A percentile compares a stretch with the other conserved stretches of the same genome.
Conservation (phyloP, 163 green algal species). For the Scenedesmus sp. region DNA sequence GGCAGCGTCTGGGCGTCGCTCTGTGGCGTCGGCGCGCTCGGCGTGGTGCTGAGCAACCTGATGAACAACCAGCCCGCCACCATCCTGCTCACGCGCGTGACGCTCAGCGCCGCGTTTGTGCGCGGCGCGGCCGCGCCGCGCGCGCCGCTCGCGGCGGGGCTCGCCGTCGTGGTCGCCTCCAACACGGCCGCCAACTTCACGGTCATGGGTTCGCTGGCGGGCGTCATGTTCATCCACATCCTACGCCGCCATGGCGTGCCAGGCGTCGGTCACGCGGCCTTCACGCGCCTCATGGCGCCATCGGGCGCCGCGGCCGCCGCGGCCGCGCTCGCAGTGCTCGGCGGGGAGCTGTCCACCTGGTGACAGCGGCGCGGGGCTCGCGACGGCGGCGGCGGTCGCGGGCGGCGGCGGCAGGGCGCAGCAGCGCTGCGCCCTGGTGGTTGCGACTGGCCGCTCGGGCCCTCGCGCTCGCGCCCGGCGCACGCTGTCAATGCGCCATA, state of each 20-base stretch:
- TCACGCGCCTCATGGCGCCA: constrained; percentile 48
- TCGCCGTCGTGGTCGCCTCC: constrained; percentile 54
- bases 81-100: constrained; percentile 59
- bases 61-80: constrained; percentile 69
- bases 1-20: constrained; percentile 32
- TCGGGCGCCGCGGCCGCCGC: constrained; percentile 33
- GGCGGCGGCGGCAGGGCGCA: too few relatives aligned
- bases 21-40: constrained; percentile 51
- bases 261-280: constrained; percentile 43
- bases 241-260: constrained; percentile 41
- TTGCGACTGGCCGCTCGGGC: too few relatives aligned
- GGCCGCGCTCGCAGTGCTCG: constrained; percentile 10
- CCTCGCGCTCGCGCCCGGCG: too few relatives aligned
- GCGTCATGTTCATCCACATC: constrained; percentile 61
- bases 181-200: constrained; percentile 61
- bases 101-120: constrained; percentile 37
- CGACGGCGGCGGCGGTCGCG: too few relatives aligned
- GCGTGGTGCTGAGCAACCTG: constrained; percentile 51
- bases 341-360: constrained; percentile 38
- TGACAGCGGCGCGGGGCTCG: too few relatives aligned
- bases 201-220: constrained; percentile 58
- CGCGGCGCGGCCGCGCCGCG: not conserved
- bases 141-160: constrained; percentile 40
- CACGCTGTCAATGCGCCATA: too few relatives aligned
- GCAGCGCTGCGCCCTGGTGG: too few relatives aligned